A percentile compares a stretch with the other conserved stretches of the same genome.
Conservation (phyloP, 1,139 yeast genomes). For the Scheffersomyces lignicola region DNA sequence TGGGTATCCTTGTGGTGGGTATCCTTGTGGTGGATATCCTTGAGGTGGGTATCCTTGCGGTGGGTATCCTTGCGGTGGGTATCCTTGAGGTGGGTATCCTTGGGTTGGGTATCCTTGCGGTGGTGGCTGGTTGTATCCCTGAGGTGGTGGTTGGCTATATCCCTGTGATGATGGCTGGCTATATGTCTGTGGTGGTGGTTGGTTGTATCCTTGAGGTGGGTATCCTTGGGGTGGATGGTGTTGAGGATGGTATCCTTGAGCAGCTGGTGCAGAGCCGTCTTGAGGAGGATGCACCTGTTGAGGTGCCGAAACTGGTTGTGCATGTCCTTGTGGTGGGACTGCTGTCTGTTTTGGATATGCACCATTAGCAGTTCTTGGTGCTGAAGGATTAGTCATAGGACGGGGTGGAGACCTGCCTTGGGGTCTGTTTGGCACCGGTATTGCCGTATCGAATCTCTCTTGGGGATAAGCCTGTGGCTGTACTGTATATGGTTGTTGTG, state of each 20-base stretch:
- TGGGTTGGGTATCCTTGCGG: slow-evolving; percentile 13
- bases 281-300: slow-evolving; percentile 10
- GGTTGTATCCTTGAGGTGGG: slow-evolving; percentile 13
- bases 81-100: slow-evolving; percentile 8
- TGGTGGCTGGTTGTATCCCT: slow-evolving; percentile 13
- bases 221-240: slow-evolving; percentile 17
- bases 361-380: slow-evolving; percentile 3
- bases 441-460: too few species aligned
- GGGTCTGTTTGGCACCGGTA: slow-evolving; percentile 12
- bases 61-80: slow-evolving; percentile 13
- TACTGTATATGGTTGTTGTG: slow-evolving; percentile 2
- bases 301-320: slow-evolving; percentile 8
- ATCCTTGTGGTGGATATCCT: slow-evolving; percentile 8
- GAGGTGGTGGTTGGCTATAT: slow-evolving; percentile 17
- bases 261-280: slow-evolving; percentile 2
- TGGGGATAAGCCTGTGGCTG: not conserved
- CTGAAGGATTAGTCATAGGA: slow-evolving; percentile 2
- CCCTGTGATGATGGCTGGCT: slow-evolving; percentile 10
- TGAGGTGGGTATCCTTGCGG: slow-evolving; percentile 10
- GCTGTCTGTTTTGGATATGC: slow-evolving; percentile 5
- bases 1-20: too few species aligned
- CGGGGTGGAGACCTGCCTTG: slow-evolving; percentile 5
- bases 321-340: slow-evolving; percentile 10
- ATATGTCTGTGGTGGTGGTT: slow-evolving; percentile 1
- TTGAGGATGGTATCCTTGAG: slow-evolving; percentile 3